phyloP scores from a whole-genome alignment of 305 asterid species.

The Solanum hybrid region DNA sequence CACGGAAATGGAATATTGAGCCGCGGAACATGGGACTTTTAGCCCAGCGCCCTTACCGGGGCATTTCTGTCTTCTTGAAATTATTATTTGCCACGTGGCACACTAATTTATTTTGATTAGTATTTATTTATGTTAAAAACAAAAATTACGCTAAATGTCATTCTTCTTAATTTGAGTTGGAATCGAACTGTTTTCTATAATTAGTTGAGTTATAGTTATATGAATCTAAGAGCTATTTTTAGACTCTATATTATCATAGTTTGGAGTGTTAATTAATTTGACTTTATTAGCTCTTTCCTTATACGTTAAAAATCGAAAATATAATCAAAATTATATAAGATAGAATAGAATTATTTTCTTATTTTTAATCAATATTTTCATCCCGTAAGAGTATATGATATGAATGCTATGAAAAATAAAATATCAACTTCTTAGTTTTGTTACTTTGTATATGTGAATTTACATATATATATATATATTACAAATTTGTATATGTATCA shows the following conservation, averaged over 20 bases:
- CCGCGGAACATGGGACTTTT: neutral
- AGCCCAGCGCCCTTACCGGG: neutral
- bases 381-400: neutral
- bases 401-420: neutral
- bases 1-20: neutral
- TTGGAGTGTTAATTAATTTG: neutral
- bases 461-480: too few species aligned
- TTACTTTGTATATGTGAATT: neutral
- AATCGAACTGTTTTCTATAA: neutral
- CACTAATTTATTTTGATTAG: neutral
- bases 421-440: neutral
- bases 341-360: neutral
- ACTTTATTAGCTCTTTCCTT: neutral
- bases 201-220: neutral
- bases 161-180: neutral
- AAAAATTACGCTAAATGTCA: neutral
- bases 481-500: neutral
- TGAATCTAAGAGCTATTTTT: neutral
- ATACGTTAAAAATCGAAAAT: neutral
- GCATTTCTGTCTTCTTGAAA: neutral
- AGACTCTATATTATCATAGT: neutral
- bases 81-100: neutral
- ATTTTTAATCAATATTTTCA: neutral
- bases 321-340: neutral
- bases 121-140: neutral